Conservation (phyloP, 352 stramenopile species). For the Aphanomyces stellatus region DNA sequence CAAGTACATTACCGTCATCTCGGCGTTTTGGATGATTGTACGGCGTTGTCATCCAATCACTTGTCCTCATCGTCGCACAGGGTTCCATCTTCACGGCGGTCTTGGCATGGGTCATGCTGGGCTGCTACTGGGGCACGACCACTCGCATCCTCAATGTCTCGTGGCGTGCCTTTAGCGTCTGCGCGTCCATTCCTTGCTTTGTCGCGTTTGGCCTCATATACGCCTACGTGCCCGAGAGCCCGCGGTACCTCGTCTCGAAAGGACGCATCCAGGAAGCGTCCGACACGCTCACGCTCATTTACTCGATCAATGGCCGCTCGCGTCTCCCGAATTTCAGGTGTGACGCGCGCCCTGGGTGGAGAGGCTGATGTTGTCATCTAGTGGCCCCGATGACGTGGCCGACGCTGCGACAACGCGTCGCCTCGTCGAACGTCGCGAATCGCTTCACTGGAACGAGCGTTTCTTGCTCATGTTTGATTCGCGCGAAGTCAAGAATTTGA, state of each 20-base stretch:
- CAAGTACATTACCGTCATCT: conserved; percentile 81
- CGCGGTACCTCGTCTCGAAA: conserved; percentile 62
- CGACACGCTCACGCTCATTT: conserved; percentile 57
- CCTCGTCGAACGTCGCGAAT: neutral
- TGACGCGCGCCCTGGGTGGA: too few relatives aligned
- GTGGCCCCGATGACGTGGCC: neutral
- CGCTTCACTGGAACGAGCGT: conserved; percentile 6
- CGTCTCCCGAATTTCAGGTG: conserved; percentile 52
- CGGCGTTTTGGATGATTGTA: conserved; percentile 85
- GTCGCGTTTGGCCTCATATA: conserved; percentile 52
- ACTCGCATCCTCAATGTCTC: conserved; percentile 59
- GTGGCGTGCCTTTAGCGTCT: conserved; percentile 71
- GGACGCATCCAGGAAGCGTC: conserved; percentile 45
- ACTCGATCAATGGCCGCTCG: conserved; percentile 36
- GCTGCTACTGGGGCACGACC: conserved; percentile 40
- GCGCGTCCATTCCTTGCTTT: conserved; percentile 64
- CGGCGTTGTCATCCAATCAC: neutral
- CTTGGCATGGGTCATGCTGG: conserved; percentile 79
- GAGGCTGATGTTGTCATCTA: too few relatives aligned
- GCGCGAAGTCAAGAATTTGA: conserved; percentile 20
- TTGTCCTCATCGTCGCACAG: neutral
- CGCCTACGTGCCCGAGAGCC: conserved; percentile 75
- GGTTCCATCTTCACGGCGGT: conserved; percentile 70
- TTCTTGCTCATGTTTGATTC: conserved; percentile 9
- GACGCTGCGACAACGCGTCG: neutral